phyloP scores from a whole-genome alignment of 805 yeast species.

The Kodamaea jinghongensis region DNA sequence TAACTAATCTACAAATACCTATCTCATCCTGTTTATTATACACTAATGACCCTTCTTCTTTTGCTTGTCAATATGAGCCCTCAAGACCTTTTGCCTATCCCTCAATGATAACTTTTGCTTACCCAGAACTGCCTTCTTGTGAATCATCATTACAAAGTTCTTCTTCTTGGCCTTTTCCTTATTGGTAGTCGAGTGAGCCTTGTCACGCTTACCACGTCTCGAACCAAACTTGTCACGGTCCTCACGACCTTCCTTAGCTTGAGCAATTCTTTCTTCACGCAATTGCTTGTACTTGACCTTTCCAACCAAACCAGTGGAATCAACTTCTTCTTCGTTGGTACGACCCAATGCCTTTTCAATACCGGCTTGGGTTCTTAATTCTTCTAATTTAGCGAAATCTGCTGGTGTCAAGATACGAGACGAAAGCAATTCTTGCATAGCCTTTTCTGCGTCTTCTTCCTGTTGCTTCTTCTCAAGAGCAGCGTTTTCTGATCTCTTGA shows the following conservation, averaged over 20 bases:
- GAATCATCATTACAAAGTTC: constrained; percentile 99
- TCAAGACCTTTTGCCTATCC: constrained; percentile 82
- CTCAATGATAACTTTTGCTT: constrained; percentile 86
- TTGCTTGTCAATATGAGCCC: constrained; percentile 86
- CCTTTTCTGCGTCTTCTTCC: constrained; percentile 27
- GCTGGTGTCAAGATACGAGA: constrained; percentile 91
- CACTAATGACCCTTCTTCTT: constrained; percentile 74
- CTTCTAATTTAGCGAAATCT: constrained; percentile 93
- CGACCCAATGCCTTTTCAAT: constrained; percentile 73
- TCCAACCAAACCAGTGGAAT: constrained; percentile 74
- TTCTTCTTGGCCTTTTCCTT: constrained; percentile 95
- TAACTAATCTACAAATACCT: background rate
- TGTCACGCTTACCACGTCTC: constrained; percentile 73
- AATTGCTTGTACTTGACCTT: constrained; percentile 76
- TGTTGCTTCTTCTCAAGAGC: constrained; percentile 22
- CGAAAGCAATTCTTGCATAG: constrained; percentile 57
- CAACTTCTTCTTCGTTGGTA: constrained; percentile 80
- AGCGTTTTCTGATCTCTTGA: constrained; percentile 17
- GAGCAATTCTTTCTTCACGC: constrained; percentile 87
- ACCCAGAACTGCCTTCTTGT: constrained; percentile 91
- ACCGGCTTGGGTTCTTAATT: constrained; percentile 81
- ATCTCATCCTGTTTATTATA: background rate
- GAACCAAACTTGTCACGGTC: constrained; percentile 91
- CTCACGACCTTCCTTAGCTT: constrained; percentile 86
- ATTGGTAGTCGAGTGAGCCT: constrained; percentile 87